These are phyloP conservation scores for Datisca glomerata DNA, from an alignment of 306 rosid species.

Conservation along the genomic window DNA sequence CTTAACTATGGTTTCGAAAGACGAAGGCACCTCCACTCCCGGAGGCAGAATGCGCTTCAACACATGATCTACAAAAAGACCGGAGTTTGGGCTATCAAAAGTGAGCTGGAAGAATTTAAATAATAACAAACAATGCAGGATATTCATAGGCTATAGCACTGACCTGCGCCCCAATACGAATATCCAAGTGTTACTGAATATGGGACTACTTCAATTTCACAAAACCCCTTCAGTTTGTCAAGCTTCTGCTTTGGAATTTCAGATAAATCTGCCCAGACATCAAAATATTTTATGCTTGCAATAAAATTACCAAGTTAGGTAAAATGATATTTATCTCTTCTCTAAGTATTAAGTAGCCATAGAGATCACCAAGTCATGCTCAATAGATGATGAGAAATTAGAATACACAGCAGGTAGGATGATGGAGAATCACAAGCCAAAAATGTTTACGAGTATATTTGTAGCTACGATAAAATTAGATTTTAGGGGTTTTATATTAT, in stretches of 20 bases:
- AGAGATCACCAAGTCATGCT: no score
- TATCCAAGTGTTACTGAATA: slow-evolving; percentile 72
- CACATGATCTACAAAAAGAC: slow-evolving; percentile 47
- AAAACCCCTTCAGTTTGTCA: slow-evolving; percentile 49
- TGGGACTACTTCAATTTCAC: slow-evolving; percentile 69
- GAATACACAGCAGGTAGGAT: no score
- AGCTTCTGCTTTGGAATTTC: slow-evolving; percentile 53
- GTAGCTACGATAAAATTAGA: no score
- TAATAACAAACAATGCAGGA: slow-evolving; percentile 1
- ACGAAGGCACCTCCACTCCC: slow-evolving; percentile 83
- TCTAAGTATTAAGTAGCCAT: no score
- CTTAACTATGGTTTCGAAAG: slow-evolving; percentile 94
- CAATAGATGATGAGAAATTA: no score
- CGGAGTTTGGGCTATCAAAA: not conserved
- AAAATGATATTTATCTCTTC: no score
- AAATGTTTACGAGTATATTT: no score
- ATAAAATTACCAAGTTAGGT: no score
- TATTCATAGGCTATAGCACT: slow-evolving; percentile 15
- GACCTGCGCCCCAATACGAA: slow-evolving; percentile 90
- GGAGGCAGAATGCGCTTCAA: slow-evolving; percentile 80
- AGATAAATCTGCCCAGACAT: slow-evolving; percentile 45
- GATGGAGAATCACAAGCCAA: no score
- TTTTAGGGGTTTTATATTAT: no score
- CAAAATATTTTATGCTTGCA: no score
- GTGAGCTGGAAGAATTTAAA: not conserved